Evolutionary conservation across 1,139 yeast genomes (phyloP), one percentile per base, ranked within the genome.

Genomic region (Torulaspora pretoriensis): DNA sequence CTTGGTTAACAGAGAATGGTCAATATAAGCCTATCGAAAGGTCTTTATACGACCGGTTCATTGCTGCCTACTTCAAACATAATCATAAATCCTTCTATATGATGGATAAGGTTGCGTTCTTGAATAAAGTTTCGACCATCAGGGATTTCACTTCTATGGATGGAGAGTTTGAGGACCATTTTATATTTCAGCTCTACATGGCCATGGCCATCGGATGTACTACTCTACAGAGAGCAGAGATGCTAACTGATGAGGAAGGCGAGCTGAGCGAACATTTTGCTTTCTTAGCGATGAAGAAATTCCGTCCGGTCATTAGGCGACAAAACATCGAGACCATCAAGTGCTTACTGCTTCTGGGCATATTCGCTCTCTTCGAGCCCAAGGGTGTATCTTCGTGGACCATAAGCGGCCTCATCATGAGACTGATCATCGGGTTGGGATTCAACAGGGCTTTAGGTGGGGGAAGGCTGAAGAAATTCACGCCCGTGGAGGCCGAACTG

Each of bases 121-220:
- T 68, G 33, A 59, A 59, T 2, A 58, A 59, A 19, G 68, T 72
- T 7, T 56, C 64, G 1, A 50, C 60, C 2, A 57, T 69, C n/a
- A 38, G 52, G n/a, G 67, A 65, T 33, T 61, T 68, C 43, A 57
- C 62, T 14, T 56, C 49, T 27, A 42, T 59, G 38, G 56, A 58
- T 26, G 53, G 43, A 14, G 48, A 48, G n/a, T 49, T 50, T 32
- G 56, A 49, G 47, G 51, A 58, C 43, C 52, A 55, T 8, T 57
- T 63, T 37, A 61, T 58, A 35, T 72, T 72, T 51, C 74, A 74
- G 55, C 52, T 75, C n/a, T 69, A 68, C 52, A 71, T 75, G 74
- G 69, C 73, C 3, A 66, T 74, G 63, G 74, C 76, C 10, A 70
- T 74, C 30, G 80, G 79, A 2, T 71, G 75, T 46, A 70, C 75